phyloP scores from a whole-genome alignment of 306 rosid species.

The Trifolium subterraneum region DNA sequence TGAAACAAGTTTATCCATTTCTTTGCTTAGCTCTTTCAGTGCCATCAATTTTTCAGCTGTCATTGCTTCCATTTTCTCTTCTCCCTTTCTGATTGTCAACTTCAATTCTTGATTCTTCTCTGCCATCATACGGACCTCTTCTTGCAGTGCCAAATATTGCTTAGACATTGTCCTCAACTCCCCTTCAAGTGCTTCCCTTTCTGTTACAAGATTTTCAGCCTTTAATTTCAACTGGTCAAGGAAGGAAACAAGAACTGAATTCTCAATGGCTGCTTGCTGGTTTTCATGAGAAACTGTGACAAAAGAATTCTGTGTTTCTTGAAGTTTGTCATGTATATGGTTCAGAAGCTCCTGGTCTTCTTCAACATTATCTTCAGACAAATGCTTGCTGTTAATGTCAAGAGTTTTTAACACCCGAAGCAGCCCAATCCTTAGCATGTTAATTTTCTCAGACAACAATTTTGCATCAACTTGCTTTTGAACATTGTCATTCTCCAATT shows the following conservation, averaged over 20 bases:
- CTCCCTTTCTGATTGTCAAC: slow-evolving; percentile 59
- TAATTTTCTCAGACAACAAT: slow-evolving; percentile 55
- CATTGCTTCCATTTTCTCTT: slow-evolving; percentile 58
- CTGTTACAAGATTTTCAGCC: slow-evolving; percentile 51
- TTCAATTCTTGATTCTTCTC: slow-evolving; percentile 66
- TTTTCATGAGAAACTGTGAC: slow-evolving; percentile 54
- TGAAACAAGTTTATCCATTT: slow-evolving; percentile 51
- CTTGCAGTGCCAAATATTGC: slow-evolving; percentile 54
- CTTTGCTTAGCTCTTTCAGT: slow-evolving; percentile 56
- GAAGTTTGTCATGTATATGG: slow-evolving; percentile 54
- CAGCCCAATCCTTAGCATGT: slow-evolving; percentile 63
- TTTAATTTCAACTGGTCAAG: slow-evolving; percentile 66
- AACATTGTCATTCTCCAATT: slow-evolving; percentile 63
- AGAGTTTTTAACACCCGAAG: slow-evolving; percentile 61
- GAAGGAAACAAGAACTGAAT: slow-evolving; percentile 65
- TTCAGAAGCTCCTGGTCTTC: slow-evolving; percentile 60
- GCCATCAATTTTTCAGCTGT: slow-evolving; percentile 52
- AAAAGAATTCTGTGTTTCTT: slow-evolving; percentile 51
- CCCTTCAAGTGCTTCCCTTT: slow-evolving; percentile 56
- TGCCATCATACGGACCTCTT: slow-evolving; percentile 47
- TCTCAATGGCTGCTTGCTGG: slow-evolving; percentile 63
- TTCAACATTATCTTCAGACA: slow-evolving; percentile 41
- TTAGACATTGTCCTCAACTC: slow-evolving; percentile 57
- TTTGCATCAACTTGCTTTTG: slow-evolving; percentile 53
- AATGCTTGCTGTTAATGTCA: slow-evolving; percentile 42